Conservation (phyloP, 2,329 filamentous ascomycete species). For the Fusarium secorum region DNA sequence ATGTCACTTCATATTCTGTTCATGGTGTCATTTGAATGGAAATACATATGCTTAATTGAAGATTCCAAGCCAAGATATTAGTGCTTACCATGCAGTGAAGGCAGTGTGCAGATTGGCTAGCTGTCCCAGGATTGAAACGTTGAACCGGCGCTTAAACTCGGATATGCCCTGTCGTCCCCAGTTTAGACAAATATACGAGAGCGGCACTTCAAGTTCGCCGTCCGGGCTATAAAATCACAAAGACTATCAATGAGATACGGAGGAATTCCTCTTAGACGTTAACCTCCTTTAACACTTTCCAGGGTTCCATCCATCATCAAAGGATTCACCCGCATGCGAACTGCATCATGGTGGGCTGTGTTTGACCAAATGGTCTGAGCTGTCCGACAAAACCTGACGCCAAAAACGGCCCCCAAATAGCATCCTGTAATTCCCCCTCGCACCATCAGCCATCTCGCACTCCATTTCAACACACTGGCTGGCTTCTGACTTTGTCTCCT, state of each 20-base stretch:
- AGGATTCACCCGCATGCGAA: not conserved
- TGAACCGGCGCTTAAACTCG: not conserved
- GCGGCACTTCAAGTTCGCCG: not conserved
- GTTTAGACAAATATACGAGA: not conserved
- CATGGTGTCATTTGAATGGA: not conserved
- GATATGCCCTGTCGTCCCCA: accelerated
- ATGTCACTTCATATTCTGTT: not conserved
- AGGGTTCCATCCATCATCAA: not conserved
- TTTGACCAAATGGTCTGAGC: too few species aligned
- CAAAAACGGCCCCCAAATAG: not conserved
- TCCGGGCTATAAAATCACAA: accelerated
- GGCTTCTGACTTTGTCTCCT: accelerated
- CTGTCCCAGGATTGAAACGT: accelerated
- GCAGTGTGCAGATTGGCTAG: not conserved
- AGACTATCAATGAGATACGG: accelerated
- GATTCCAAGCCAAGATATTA: not conserved
- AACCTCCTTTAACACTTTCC: accelerated
- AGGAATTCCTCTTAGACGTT: accelerated
- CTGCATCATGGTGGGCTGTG: too few species aligned
- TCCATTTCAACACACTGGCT: too few species aligned
- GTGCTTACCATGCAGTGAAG: not conserved
- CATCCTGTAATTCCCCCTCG: not conserved
- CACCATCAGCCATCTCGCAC: accelerated
- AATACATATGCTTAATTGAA: not conserved
- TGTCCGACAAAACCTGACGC: not conserved